phyloP scores from a whole-genome alignment of 2,329 filamentous ascomycete species.

The Emericellopsis atlantica region DNA sequence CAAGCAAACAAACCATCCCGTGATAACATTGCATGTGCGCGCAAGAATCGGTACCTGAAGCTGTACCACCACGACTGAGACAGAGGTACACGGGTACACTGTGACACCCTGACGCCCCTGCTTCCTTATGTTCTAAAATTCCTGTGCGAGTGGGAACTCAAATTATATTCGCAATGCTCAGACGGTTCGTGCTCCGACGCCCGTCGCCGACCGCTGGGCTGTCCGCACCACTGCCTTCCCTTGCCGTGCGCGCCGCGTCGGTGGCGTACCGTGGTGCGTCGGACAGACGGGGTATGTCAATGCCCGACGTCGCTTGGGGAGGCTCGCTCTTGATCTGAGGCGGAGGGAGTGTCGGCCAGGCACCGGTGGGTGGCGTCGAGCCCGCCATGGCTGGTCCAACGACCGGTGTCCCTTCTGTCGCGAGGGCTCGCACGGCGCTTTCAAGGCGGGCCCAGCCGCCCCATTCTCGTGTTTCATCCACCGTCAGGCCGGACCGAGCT shows the following conservation, averaged over 20 bases:
- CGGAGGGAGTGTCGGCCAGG: constrained; percentile 17
- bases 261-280: constrained; percentile 16
- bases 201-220: constrained; percentile 13
- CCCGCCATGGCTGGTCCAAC: constrained; percentile 1
- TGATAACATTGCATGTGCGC: neutral
- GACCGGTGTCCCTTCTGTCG: constrained; percentile 1
- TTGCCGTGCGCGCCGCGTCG: constrained; percentile 10
- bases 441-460: constrained; percentile 71
- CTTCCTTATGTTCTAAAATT: neutral
- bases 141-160: constrained; percentile 6
- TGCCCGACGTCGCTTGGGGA: constrained; percentile 7
- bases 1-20: no score
- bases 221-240: constrained; percentile 11
- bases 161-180: constrained; percentile 33
- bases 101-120: neutral
- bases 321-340: constrained; percentile 22
- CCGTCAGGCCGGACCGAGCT: constrained; percentile 36
- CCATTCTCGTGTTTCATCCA: constrained; percentile 55
- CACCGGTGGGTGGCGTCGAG: constrained; percentile 11
- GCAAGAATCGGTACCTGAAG: no score
- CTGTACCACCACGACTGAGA: neutral
- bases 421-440: constrained; percentile 19
- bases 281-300: constrained; percentile 14
- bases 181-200: constrained; percentile 16
- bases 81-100: neutral